Conservation (phyloP, 768 basidiomycete species). For the Mrakia blollopis region DNA sequence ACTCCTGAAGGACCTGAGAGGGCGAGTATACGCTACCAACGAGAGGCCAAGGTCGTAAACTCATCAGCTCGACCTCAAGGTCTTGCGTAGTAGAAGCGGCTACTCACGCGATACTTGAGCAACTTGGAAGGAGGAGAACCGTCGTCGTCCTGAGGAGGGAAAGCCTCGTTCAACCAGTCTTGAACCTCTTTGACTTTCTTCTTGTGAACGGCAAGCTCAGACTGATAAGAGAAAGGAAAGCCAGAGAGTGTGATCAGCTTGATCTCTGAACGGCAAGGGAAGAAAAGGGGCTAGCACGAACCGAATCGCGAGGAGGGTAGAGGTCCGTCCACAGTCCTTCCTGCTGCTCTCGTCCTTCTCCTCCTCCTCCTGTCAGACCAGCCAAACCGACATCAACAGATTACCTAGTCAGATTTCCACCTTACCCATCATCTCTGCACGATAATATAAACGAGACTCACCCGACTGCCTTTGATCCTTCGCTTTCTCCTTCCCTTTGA, state of each 20-base stretch:
- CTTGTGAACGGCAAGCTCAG: slow-evolving; percentile 38
- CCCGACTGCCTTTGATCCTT: background rate
- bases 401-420: background rate
- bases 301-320: slow-evolving; percentile 26
- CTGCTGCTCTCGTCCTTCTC: background rate
- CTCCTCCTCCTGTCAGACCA: background rate
- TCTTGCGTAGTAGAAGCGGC: background rate
- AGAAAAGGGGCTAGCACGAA: slow-evolving; percentile 2
- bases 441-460: background rate
- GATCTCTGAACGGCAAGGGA: background rate
- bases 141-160: slow-evolving; percentile 21
- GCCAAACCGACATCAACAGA: background rate
- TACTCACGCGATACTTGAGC: slow-evolving; percentile 66
- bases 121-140: slow-evolving; percentile 40
- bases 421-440: background rate
- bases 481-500: background rate
- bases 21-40: slow-evolving; percentile 65
- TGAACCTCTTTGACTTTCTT: slow-evolving; percentile 44
- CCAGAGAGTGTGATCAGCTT: background rate
- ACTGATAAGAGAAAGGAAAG: background rate
- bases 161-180: slow-evolving; percentile 38
- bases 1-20: slow-evolving; percentile 85
- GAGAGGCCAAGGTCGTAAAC: background rate
- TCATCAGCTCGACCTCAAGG: background rate
- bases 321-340: slow-evolving; percentile 34